Percentiles rank a stretch among this genome's conserved stretches.
phyloP scores from a whole-genome alignment of 306 rosid species.

The Sophora flavescens region DNA sequence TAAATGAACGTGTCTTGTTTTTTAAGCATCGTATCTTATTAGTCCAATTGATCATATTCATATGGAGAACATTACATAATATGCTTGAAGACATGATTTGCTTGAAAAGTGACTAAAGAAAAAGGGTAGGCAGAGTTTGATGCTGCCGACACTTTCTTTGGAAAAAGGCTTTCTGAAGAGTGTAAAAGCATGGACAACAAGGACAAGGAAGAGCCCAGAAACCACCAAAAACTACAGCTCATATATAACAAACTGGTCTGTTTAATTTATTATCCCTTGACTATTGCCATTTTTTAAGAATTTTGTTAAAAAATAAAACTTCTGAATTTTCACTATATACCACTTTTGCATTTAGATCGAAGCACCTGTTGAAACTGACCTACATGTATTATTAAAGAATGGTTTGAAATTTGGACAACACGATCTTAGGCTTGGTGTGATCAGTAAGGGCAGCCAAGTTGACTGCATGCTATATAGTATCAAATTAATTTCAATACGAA shows the following conservation, averaged over 20 bases:
- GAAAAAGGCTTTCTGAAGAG: constrained; percentile 43
- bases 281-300: background rate
- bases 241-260: constrained; percentile 17
- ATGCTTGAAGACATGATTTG: constrained; percentile 5
- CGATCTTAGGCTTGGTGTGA: background rate
- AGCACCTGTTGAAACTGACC: background rate
- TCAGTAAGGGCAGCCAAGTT: constrained; percentile 37
- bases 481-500: constrained; percentile 9
- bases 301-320: no score
- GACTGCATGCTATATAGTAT: background rate
- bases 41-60: background rate
- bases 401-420: constrained; percentile 47
- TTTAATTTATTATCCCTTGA: background rate
- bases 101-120: constrained; percentile 16
- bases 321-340: no score
- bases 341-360: constrained; percentile 5
- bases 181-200: constrained; percentile 49
- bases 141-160: constrained; percentile 49
- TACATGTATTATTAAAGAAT: background rate
- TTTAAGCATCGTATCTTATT: constrained; percentile 2
- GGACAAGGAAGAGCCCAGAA: constrained; percentile 29
- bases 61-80: background rate
- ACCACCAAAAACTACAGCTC: constrained; percentile 33
- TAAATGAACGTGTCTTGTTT: background rate
- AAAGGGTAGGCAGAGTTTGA: constrained; percentile 23